These are phyloP conservation scores for Hemileccinum impolitum DNA, from an alignment of 768 basidiomycete genomes.

Conservation along the genomic window DNA sequence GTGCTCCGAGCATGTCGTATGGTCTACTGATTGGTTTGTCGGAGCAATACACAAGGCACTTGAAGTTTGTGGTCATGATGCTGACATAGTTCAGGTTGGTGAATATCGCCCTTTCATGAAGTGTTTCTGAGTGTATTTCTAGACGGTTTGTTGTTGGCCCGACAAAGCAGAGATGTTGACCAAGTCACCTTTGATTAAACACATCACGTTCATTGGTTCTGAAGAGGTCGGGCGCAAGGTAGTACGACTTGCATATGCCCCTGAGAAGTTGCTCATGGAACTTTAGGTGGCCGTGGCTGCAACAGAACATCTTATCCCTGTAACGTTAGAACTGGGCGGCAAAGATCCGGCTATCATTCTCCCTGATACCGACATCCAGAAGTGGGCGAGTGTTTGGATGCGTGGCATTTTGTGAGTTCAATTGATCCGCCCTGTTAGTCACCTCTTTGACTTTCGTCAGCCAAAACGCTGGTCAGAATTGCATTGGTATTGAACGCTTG, in stretches of 20 bases:
- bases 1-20: slow-evolving; percentile 88
- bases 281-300: slow-evolving; percentile 77
- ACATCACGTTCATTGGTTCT: slow-evolving; percentile 93
- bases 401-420: slow-evolving; percentile 85
- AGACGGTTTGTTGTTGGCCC: slow-evolving; percentile 86
- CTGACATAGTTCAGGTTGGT: slow-evolving; percentile 83
- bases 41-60: slow-evolving; percentile 75
- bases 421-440: not conserved
- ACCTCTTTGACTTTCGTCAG: slow-evolving; percentile 36
- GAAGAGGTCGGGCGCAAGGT: slow-evolving; percentile 76
- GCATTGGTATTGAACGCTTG: slow-evolving; percentile 93
- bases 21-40: slow-evolving; percentile 85
- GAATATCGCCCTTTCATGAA: not conserved
- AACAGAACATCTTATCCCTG: slow-evolving; percentile 83
- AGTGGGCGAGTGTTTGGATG: slow-evolving; percentile 82
- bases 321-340: slow-evolving; percentile 91
- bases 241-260: slow-evolving; percentile 9
- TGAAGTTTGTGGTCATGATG: slow-evolving; percentile 75
- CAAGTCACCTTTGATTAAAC: slow-evolving; percentile 73
- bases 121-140: slow-evolving; percentile 9
- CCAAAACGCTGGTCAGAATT: slow-evolving; percentile 94
- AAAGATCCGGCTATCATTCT: slow-evolving; percentile 93
- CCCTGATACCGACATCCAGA: slow-evolving; percentile 76
- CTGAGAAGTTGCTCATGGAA: not conserved
- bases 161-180: slow-evolving; percentile 84